Conservation (phyloP, 441 rosid species). For the Rhodomyrtus psidioides region DNA sequence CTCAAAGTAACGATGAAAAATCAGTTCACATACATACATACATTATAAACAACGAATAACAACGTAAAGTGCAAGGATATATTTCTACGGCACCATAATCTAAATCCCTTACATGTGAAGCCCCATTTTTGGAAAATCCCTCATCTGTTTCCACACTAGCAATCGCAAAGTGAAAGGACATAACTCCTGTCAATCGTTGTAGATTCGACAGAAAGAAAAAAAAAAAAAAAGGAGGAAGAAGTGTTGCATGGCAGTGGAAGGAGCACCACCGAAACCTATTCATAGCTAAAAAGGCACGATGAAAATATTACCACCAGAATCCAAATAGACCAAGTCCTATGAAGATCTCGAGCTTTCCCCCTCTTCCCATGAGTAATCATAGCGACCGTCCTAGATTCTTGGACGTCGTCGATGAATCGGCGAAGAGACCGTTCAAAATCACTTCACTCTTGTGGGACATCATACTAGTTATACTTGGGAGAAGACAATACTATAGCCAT, state of each 20-base stretch:
- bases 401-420: background rate
- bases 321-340: background rate
- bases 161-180: background rate
- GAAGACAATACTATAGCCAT: background rate
- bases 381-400: background rate
- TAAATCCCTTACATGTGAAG: background rate
- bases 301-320: no score
- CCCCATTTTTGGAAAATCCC: background rate
- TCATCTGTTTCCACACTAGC: background rate
- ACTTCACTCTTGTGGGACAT: background rate
- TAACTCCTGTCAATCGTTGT: background rate
- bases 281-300: background rate
- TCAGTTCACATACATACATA: no score
- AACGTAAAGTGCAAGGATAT: no score
- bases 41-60: background rate
- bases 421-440: background rate
- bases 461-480: background rate
- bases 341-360: background rate
- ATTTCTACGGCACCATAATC: no score
- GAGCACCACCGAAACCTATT: background rate
- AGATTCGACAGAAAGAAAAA: background rate
- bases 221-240: background rate
- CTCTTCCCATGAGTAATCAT: background rate
- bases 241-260: background rate
- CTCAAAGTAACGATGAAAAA: no score